A percentile compares a stretch with the other conserved stretches of the same genome.
Evolutionary conservation across 108 stramenopile species (phyloP).

Genomic region (Cyclotella atomus): DNA sequence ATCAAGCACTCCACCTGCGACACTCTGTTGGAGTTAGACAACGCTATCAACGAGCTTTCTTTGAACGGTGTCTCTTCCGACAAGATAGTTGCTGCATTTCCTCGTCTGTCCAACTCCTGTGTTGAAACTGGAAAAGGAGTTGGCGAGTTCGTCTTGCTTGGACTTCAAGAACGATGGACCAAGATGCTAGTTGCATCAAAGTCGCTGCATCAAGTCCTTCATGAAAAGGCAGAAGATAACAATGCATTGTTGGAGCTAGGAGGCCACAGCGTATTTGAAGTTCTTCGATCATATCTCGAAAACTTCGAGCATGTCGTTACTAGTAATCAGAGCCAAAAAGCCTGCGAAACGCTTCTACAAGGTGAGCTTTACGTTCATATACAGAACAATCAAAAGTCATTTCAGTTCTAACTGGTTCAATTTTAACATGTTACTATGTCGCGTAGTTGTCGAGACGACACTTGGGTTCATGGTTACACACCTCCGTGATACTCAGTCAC

Average conservation of each 20-base stretch:
- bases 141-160: constrained; percentile 32
- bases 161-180: constrained; percentile 49
- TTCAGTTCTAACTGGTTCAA: neutral
- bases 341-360: constrained; percentile 32
- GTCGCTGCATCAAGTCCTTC: constrained; percentile 5
- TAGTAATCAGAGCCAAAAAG: neutral
- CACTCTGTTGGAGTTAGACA: constrained; percentile 42
- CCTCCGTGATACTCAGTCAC: constrained; percentile 25
- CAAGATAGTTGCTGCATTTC: constrained; percentile 36
- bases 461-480: constrained; percentile 22
- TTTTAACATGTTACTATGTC: neutral
- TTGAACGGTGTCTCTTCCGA: constrained; percentile 2
- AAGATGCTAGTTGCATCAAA: constrained; percentile 36
- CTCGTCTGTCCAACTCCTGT: constrained; percentile 43
- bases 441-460: constrained; percentile 14
- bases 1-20: constrained; percentile 34
- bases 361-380: neutral
- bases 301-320: constrained; percentile 36
- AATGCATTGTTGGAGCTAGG: neutral
- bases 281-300: constrained; percentile 40
- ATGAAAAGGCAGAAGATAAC: constrained; percentile 1
- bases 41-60: constrained; percentile 42
- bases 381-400: neutral
- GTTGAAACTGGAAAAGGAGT: constrained; percentile 25
- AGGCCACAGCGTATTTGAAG: constrained; percentile 26